phyloP scores from a whole-genome alignment of 768 basidiomycete genomes.

The Termitomyces sp. region DNA sequence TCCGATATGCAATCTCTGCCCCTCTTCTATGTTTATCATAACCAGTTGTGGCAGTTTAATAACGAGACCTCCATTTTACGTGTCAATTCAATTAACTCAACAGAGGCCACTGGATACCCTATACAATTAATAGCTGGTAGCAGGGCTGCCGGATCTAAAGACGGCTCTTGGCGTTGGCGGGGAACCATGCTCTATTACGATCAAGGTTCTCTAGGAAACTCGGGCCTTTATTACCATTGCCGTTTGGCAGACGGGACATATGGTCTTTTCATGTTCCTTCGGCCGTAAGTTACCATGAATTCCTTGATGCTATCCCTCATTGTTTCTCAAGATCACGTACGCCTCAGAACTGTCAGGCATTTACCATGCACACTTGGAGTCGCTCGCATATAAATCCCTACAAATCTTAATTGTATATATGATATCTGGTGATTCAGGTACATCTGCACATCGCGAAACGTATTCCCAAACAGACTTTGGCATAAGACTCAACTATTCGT shows the following conservation, averaged over 20 bases:
- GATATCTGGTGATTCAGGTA: neutral
- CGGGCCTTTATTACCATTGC: slow-evolving; percentile 42
- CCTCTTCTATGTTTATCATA: slow-evolving; percentile 48
- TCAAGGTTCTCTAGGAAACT: slow-evolving; percentile 32
- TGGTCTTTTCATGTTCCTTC: slow-evolving; percentile 46
- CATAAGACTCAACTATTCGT: neutral
- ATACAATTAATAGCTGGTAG: slow-evolving; percentile 42
- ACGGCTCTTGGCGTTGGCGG: slow-evolving; percentile 49
- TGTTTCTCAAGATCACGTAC: slow-evolving; percentile 23
- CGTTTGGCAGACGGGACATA: slow-evolving; percentile 25
- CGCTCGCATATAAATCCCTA: slow-evolving; percentile 9
- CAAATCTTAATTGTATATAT: slow-evolving; percentile 4
- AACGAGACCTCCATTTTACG: slow-evolving; percentile 53
- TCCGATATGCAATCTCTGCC: slow-evolving; percentile 29
- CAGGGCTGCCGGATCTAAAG: slow-evolving; percentile 31
- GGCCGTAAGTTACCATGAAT: slow-evolving; percentile 30
- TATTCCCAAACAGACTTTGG: neutral
- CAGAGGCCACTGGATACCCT: slow-evolving; percentile 34
- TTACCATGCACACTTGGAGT: slow-evolving; percentile 14
- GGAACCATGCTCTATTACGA: slow-evolving; percentile 52
- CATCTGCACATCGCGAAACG: neutral
- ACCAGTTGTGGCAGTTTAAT: slow-evolving; percentile 46
- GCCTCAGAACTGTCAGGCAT: slow-evolving; percentile 19
- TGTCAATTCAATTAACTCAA: slow-evolving; percentile 50
- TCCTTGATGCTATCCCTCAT: neutral